These are phyloP conservation scores for Fusarium mangiferae DNA, from an alignment of 2,329 filamentous ascomycete genomes.

Conservation along the genomic window DNA sequence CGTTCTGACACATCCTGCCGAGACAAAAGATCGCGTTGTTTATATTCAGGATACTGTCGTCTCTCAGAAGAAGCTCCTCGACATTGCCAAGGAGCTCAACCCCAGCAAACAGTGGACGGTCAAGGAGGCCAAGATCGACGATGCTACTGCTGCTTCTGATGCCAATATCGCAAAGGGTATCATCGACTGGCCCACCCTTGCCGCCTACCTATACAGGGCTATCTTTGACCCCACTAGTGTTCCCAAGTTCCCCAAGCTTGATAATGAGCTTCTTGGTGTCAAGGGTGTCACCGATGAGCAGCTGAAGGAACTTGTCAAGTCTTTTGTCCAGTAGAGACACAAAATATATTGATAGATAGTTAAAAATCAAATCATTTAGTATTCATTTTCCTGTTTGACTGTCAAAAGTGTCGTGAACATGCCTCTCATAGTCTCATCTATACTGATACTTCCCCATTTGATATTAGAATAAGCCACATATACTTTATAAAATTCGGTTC, in stretches of 20 bases:
- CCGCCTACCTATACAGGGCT: slow-evolving; percentile 46
- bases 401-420: too few relatives aligned
- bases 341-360: background rate
- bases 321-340: slow-evolving; percentile 21
- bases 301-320: slow-evolving; percentile 48
- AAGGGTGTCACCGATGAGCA: slow-evolving; percentile 54
- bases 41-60: slow-evolving; percentile 56
- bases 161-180: slow-evolving; percentile 47
- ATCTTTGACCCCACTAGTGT: slow-evolving; percentile 50
- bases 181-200: slow-evolving; percentile 45
- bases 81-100: slow-evolving; percentile 59
- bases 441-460: too few relatives aligned
- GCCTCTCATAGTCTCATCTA: too few relatives aligned
- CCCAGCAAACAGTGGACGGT: slow-evolving; percentile 60
- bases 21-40: slow-evolving; percentile 64
- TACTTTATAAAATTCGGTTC: too few relatives aligned
- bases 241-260: slow-evolving; percentile 48
- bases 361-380: background rate
- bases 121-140: slow-evolving; percentile 47
- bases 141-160: slow-evolving; percentile 42
- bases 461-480: too few relatives aligned
- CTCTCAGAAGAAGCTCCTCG: slow-evolving; percentile 58
- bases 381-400: background rate
- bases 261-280: slow-evolving; percentile 59
- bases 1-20: slow-evolving; percentile 59